Percentiles rank a stretch among this genome's conserved stretches.
These are phyloP conservation scores for Lipomyces spencermartinsiae DNA, from an alignment of 805 yeast genomes.

Conservation along the genomic window DNA sequence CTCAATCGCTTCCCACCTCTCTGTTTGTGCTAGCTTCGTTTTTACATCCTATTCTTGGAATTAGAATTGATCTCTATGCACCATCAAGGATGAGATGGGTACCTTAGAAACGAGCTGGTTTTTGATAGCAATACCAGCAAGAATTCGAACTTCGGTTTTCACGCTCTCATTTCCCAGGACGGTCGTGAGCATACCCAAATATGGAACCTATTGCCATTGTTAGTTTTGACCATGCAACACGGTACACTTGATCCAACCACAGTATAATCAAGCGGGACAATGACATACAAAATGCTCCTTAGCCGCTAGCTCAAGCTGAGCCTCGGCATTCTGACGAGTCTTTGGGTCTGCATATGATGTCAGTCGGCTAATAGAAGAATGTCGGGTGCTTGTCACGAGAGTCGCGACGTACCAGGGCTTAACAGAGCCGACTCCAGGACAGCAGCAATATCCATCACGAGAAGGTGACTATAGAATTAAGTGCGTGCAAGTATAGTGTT, in stretches of 20 bases:
- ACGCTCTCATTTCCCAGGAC: conserved; percentile 70
- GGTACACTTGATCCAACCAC: background rate
- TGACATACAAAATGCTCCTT: conserved; percentile 67
- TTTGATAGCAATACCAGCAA: conserved; percentile 87
- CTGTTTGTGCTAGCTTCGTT: conserved; percentile 64
- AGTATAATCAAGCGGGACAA: background rate
- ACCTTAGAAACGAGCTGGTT: conserved; percentile 83
- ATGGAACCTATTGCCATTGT: conserved; percentile 51
- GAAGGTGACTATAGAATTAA: background rate
- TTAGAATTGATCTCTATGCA: background rate
- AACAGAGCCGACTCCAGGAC: conserved; percentile 81
- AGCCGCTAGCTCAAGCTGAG: conserved; percentile 72
- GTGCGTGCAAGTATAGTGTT: background rate
- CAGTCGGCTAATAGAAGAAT: background rate
- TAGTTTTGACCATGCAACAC: background rate
- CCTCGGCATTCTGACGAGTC: conserved; percentile 78
- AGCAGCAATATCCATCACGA: conserved; percentile 65
- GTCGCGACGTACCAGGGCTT: conserved; percentile 52
- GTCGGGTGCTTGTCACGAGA: background rate
- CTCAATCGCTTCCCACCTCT: conserved; percentile 76
- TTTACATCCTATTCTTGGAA: conserved; percentile 51
- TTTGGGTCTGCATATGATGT: conserved; percentile 52
- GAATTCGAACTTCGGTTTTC: conserved; percentile 81
- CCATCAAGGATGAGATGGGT: background rate
- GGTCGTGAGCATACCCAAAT: conserved; percentile 69